phyloP scores from a whole-genome alignment of 805 yeast species.

The Limtongia smithiae region DNA sequence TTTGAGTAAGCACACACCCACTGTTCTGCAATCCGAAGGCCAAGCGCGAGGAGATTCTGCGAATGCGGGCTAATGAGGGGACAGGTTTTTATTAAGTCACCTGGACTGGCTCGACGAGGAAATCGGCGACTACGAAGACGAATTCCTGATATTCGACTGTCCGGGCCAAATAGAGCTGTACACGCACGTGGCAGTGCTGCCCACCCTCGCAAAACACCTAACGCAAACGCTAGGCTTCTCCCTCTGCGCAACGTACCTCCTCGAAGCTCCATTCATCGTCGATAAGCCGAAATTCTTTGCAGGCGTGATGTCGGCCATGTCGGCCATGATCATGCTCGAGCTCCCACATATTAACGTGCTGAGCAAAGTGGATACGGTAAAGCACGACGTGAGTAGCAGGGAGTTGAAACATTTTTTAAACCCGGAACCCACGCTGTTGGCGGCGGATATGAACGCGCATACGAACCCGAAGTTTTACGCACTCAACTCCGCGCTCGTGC shows the following conservation, averaged over 20 bases:
- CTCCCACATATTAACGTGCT: slow-evolving; percentile 90
- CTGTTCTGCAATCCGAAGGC: too few relatives aligned
- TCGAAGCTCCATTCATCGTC: slow-evolving; percentile 91
- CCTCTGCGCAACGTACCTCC: slow-evolving; percentile 84
- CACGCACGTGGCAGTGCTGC: slow-evolving; percentile 90
- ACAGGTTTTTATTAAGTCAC: slow-evolving; percentile 65
- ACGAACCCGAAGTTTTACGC: slow-evolving; percentile 62
- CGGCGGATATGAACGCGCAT: slow-evolving; percentile 43
- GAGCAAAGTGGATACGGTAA: slow-evolving; percentile 81
- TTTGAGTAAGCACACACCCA: slow-evolving; percentile 55
- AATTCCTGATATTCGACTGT: slow-evolving; percentile 89
- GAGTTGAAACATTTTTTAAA: slow-evolving; percentile 79
- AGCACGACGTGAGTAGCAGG: slow-evolving; percentile 63
- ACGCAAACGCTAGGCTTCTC: slow-evolving; percentile 76
- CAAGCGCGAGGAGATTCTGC: too few relatives aligned
- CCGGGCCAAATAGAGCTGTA: slow-evolving; percentile 88
- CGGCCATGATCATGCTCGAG: slow-evolving; percentile 93
- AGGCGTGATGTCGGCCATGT: slow-evolving; percentile 95
- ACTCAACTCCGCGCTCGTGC: slow-evolving; percentile 78
- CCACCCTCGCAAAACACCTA: slow-evolving; percentile 81
- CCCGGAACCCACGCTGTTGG: slow-evolving; percentile 82
- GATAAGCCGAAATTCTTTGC: slow-evolving; percentile 90
- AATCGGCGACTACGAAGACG: slow-evolving; percentile 93
- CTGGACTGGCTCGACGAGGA: slow-evolving; percentile 97
- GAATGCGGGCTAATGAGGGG: too few relatives aligned